Percentiles rank a stretch among this genome's conserved stretches.
Evolutionary conservation across 768 basidiomycete genomes (phyloP).

Genomic region (Chiua virens): DNA sequence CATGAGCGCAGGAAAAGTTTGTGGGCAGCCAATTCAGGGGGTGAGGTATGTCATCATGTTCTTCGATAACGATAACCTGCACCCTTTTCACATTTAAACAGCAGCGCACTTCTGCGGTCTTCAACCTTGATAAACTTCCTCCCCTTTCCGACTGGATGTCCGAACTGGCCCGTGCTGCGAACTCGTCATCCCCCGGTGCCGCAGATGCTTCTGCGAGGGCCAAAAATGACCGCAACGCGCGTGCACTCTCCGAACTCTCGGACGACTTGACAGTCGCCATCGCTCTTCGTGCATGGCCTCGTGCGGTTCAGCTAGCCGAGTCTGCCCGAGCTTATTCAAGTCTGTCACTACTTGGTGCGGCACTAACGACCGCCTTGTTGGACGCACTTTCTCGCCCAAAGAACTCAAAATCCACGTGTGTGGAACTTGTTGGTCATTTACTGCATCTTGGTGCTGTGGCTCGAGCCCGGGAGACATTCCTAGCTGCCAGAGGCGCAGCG

Average conservation of each 20-base stretch:
- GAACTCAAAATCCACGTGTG: slow-evolving; percentile 74
- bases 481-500: slow-evolving; percentile 73
- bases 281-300: slow-evolving; percentile 84
- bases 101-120: slow-evolving; percentile 35
- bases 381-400: slow-evolving; percentile 71
- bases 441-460: slow-evolving; percentile 73
- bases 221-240: slow-evolving; percentile 75
- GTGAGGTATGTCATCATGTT: slow-evolving; percentile 37
- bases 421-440: slow-evolving; percentile 70
- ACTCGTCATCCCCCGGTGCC: slow-evolving; percentile 25
- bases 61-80: background rate
- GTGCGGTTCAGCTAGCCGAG: slow-evolving; percentile 82
- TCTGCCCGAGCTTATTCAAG: slow-evolving; percentile 72
- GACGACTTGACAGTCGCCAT: slow-evolving; percentile 92
- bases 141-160: slow-evolving; percentile 77
- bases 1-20: slow-evolving; percentile 83
- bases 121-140: slow-evolving; percentile 44
- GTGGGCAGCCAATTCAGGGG: slow-evolving; percentile 51
- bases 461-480: slow-evolving; percentile 79
- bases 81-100: background rate
- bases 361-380: slow-evolving; percentile 69
- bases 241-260: slow-evolving; percentile 89
- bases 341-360: slow-evolving; percentile 62
- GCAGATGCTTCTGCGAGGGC: slow-evolving; percentile 59
- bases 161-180: slow-evolving; percentile 60